These are phyloP conservation scores for Mrakia gelida DNA, from an alignment of 768 basidiomycete genomes.

Conservation along the genomic window DNA sequence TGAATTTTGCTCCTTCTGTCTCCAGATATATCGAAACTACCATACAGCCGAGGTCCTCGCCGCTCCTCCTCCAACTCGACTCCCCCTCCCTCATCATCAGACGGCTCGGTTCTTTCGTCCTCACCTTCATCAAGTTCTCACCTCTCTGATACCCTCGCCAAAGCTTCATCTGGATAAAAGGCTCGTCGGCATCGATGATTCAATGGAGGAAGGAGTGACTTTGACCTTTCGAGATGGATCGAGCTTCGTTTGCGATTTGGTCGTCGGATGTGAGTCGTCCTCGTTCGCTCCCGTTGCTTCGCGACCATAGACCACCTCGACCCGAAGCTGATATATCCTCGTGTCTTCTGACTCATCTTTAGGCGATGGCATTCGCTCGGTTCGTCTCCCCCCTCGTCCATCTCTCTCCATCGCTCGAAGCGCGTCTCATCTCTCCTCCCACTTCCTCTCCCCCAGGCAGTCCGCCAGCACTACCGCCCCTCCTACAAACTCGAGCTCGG, in stretches of 20 bases:
- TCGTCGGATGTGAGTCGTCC: conserved; percentile 13
- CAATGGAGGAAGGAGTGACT: not conserved
- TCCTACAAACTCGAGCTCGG: not conserved
- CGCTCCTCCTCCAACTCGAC: conserved; percentile 3
- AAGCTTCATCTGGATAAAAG: not conserved
- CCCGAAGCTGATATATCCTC: too few relatives aligned
- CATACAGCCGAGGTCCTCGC: conserved; percentile 10
- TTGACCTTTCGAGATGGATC: not conserved
- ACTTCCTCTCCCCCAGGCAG: not conserved
- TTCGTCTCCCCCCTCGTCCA: not conserved
- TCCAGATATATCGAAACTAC: not conserved
- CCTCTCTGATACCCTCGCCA: not conserved
- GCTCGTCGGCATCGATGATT: not conserved
- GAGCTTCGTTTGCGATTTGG: not conserved
- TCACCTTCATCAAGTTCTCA: conserved; percentile 20
- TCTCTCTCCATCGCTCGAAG: not conserved
- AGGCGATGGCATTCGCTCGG: conserved; percentile 17
- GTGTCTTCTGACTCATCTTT: not conserved
- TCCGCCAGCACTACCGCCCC: not conserved
- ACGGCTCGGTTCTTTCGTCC: conserved; percentile 20
- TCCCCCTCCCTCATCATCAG: not conserved
- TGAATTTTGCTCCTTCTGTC: not conserved
- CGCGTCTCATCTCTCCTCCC: not conserved
- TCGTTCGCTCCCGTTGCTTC: too few relatives aligned
- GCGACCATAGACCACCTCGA: too few relatives aligned